A percentile compares a stretch with the other conserved stretches of the same genome.
These are phyloP conservation scores for Saturnispora kantuleensis DNA, from an alignment of 805 yeast species.

Conservation along the genomic window DNA sequence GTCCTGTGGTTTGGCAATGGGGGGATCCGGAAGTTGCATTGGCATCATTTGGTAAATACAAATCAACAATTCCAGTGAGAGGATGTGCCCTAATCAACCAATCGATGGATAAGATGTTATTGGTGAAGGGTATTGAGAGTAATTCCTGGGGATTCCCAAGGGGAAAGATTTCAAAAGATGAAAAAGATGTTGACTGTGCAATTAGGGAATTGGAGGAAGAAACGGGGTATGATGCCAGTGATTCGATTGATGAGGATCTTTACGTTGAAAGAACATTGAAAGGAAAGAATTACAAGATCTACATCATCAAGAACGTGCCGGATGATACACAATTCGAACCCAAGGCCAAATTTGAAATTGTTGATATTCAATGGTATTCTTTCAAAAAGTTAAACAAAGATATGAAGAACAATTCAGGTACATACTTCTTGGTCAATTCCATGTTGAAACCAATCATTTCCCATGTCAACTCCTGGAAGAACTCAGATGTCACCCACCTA, in stretches of 20 bases:
- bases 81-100: constrained; percentile 85
- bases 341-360: constrained; percentile 78
- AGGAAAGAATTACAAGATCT: constrained; percentile 83
- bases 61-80: constrained; percentile 86
- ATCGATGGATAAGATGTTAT: constrained; percentile 55
- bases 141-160: constrained; percentile 89
- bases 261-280: constrained; percentile 70
- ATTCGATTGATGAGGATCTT: constrained; percentile 56
- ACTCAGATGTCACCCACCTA: constrained; percentile 44
- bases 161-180: constrained; percentile 93
- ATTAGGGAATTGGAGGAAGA: constrained; percentile 88
- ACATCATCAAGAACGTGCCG: constrained; percentile 66
- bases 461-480: constrained; percentile 49
- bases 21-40: constrained; percentile 74
- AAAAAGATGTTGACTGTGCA: constrained; percentile 81
- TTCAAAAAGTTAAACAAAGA: constrained; percentile 34
- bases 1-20: constrained; percentile 79
- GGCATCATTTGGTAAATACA: constrained; percentile 71
- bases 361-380: constrained; percentile 71
- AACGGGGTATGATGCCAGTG: constrained; percentile 78
- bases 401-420: constrained; percentile 21
- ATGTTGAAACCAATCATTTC: constrained; percentile 41
- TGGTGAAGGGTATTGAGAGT: constrained; percentile 80
- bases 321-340: constrained; percentile 71
- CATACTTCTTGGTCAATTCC: constrained; percentile 37